Percentiles rank a stretch among this genome's conserved stretches.
phyloP scores from a whole-genome alignment of 2,329 filamentous ascomycete genomes.

The Zarea fungicola region DNA sequence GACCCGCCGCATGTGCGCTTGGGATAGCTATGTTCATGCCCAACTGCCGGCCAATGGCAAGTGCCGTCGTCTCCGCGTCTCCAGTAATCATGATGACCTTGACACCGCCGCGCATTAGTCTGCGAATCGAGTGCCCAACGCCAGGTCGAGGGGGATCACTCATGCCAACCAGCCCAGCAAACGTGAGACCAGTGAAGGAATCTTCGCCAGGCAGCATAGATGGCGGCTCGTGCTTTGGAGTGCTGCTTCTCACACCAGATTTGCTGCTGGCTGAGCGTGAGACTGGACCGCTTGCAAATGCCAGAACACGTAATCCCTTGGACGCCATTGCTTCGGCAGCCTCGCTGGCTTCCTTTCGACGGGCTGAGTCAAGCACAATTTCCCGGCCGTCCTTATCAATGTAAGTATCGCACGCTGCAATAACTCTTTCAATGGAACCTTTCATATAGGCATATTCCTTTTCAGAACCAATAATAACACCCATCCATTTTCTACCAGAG shows the following conservation, averaged over 20 bases:
- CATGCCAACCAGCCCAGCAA: conserved; percentile 93
- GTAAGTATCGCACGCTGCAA: conserved; percentile 86
- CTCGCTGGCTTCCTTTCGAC: conserved; percentile 67
- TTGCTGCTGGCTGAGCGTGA: conserved; percentile 40
- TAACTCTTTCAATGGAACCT: conserved; percentile 81
- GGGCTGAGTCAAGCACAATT: conserved; percentile 72
- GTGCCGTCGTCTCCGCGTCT: conserved; percentile 88
- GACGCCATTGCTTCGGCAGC: conserved; percentile 84
- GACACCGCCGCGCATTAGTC: conserved; percentile 88
- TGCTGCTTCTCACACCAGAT: conserved; percentile 45
- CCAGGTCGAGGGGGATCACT: conserved; percentile 90
- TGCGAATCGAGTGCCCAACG: conserved; percentile 82
- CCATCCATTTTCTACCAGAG: conserved; percentile 99
- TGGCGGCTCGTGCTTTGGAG: conserved; percentile 38
- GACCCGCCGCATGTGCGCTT: conserved; percentile 46
- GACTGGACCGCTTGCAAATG: conserved; percentile 81
- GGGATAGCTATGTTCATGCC: conserved; percentile 74
- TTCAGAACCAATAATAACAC: conserved; percentile 73
- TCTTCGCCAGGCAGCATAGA: conserved; percentile 56
- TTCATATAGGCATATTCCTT: conserved; percentile 91
- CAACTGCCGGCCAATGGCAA: conserved; percentile 91
- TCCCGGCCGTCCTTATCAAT: conserved; percentile 81
- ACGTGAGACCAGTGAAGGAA: conserved; percentile 75
- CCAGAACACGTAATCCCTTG: conserved; percentile 84
- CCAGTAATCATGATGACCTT: conserved; percentile 99